Base-by-base conservation (phyloP, 2,329 filamentous ascomycete species). In the Fusarium sp. region DNA sequence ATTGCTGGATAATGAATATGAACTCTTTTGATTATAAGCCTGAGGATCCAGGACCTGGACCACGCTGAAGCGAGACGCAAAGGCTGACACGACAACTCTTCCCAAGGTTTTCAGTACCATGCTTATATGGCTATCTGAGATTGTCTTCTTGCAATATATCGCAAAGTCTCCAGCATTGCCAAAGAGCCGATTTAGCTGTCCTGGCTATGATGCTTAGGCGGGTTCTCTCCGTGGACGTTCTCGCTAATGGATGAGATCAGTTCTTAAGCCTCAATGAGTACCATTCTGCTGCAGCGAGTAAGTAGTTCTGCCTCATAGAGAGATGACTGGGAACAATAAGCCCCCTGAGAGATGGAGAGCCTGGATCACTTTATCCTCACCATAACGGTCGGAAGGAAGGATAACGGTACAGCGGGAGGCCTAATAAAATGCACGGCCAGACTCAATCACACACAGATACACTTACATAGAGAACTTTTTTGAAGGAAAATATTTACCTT, bases 361-460 rank as follows among this genome's bases (percentile, higher is more conserved):
- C 15, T 43, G 41, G n/a, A 55, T 26, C 10, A 44, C 22, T 28
- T 19, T 8, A 13, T 65, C 62, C 10, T 48, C 61, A 41, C 53
- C 43, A 5, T 20, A 11, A n/a, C 60, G 48, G 5, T 49, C 53
- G 32, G 65, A 65, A 26, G 65, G 60, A n/a, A 65, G 60, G 8
- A 54, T 65, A n/a, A 60, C 19, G 19, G 43, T 35, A 17, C 62
- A 65, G 22, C 32, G 30, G 1, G 52, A 4, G 13, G n/a, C 13
- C 26, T 37, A 60, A 13, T 46, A 10, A 10, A 11, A 11, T 30
- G 5, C 5, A 30, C 11, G 10, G 43, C 24, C 17, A 45, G 7
- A 10, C 26, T 11, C 9, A 9, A 28, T n/a, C 13, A 24, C 22
- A 20, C 20, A 20, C 22, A 22, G 22, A 22, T 22, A 22, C 9